Conservation (phyloP, 2,329 filamentous ascomycete species). For the Bipolaris victoriae region DNA sequence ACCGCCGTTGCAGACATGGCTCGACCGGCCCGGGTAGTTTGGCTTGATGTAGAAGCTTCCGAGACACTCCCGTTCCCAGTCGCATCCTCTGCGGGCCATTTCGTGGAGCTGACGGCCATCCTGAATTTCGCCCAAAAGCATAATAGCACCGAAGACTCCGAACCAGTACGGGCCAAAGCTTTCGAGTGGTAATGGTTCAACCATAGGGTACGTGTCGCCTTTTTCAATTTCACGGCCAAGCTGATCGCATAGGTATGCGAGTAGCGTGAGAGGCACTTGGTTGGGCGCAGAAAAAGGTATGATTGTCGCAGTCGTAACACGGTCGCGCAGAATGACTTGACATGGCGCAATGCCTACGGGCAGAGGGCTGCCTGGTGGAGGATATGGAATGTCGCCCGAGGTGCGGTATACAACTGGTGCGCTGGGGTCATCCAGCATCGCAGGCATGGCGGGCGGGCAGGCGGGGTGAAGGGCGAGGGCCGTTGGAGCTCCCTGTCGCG, state of each 20-base stretch:
- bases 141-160: slow-evolving; percentile 85
- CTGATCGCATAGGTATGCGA: slow-evolving; percentile 80
- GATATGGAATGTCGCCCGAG: slow-evolving; percentile 70
- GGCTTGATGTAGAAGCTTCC: slow-evolving; percentile 95
- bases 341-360: slow-evolving; percentile 73
- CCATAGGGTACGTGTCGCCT: slow-evolving; percentile 91
- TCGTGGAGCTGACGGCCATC: slow-evolving; percentile 58
- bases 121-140: slow-evolving; percentile 77
- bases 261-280: slow-evolving; percentile 76
- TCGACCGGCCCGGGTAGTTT: slow-evolving; percentile 89
- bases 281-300: slow-evolving; percentile 79
- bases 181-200: slow-evolving; percentile 73
- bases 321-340: slow-evolving; percentile 81
- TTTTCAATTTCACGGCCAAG: slow-evolving; percentile 90
- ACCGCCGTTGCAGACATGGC: slow-evolving; percentile 78
- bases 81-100: slow-evolving; percentile 56
- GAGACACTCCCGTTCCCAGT: slow-evolving; percentile 82
- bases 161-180: slow-evolving; percentile 88
- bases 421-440: slow-evolving; percentile 78
- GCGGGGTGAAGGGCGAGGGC: background rate
- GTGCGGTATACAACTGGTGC: slow-evolving; percentile 73
- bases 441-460: slow-evolving; percentile 65
- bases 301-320: slow-evolving; percentile 81
- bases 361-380: slow-evolving; percentile 66
- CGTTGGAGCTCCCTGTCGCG: slow-evolving; percentile 5